Evolutionary conservation across 2,329 filamentous ascomycete genomes (phyloP), one percentile per base, ranked within the genome.

Genomic region (Lachnellula arida): DNA sequence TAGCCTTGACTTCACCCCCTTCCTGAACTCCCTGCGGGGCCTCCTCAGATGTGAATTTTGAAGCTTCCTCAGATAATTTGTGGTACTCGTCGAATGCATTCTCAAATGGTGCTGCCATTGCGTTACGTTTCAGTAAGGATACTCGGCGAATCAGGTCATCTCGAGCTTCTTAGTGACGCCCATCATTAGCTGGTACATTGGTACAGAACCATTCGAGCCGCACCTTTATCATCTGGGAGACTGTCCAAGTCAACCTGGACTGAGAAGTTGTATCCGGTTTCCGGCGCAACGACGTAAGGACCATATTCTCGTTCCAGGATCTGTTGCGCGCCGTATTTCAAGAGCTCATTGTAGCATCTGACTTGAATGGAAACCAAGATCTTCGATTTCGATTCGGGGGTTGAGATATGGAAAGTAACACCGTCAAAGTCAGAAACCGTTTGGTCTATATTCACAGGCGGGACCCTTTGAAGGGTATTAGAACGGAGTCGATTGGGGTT

Each of bases 401-500:
- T 99, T 39, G 93, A 97, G 70, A 99, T 92, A 75, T 99, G 94
- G 76, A 97, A 99, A 65, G 89, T 96, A 67, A 97, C 94, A 71
- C 93, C 93, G 76, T 99, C 95, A 71, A 99, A 99, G 76, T 99
- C 94, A 72, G 93, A 97, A 61, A 97, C 91, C 61, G 96, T 91
- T 78, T 99, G 94, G 76, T 99, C 95, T 73, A 99, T 96, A 66
- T 89, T 91, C 57, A 85, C 82, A 57, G 91, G 91, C 65, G 90
- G 78, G 72, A 88, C 88, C 75, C 93, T 97, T 32, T 34, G 70
- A 62, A 59, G 58, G n/a, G 49, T 44, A 55, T 60, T 55, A 62
- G 60, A 51, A 58, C 60, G 67, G 74, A 62, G 9, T 32, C 28
- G 28, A 35, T 46, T 34, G 28, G 28, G 35, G 43, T 11, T 43